A percentile compares a stretch with the other conserved stretches of the same genome.
phyloP scores from a whole-genome alignment of 495 filamentous ascomycete species.

The Trichoderma gamsii region DNA sequence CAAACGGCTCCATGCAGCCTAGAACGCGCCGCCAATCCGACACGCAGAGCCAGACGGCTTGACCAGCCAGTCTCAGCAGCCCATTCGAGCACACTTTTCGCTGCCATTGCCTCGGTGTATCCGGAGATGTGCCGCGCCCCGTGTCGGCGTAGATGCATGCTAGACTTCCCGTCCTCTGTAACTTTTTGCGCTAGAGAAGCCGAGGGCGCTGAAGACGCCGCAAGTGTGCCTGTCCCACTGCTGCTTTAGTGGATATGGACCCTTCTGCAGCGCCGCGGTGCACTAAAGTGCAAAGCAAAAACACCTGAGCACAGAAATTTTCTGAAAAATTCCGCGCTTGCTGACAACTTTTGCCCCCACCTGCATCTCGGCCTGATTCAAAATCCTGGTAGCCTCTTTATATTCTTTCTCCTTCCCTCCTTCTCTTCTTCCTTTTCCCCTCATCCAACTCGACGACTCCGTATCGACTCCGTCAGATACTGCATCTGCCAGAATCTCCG shows the following conservation, averaged over 20 bases:
- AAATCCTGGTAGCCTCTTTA: conserved; percentile 4
- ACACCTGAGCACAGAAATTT: too few relatives aligned
- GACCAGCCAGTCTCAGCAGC: conserved; percentile 2
- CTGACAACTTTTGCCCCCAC: conserved; percentile 1
- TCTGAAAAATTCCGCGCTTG: neutral
- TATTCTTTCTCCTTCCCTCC: conserved; percentile 15
- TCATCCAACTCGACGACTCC: conserved; percentile 13
- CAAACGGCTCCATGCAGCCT: neutral
- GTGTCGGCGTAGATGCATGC: neutral
- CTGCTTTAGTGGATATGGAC: neutral
- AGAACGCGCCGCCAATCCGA: too few relatives aligned
- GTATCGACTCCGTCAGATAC: conserved; percentile 11
- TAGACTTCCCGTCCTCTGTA: too few relatives aligned
- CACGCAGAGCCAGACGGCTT: neutral
- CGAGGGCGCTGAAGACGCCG: too few relatives aligned
- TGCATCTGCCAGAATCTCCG: neutral
- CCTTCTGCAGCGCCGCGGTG: neutral
- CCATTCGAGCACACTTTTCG: neutral
- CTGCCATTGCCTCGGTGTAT: too few relatives aligned
- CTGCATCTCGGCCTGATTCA: neutral
- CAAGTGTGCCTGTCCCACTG: too few relatives aligned
- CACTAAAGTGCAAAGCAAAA: neutral
- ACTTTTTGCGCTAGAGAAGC: too few relatives aligned
- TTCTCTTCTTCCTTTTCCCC: conserved; percentile 11
- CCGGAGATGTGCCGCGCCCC: neutral